Conservation (phyloP, 352 stramenopile genomes). For the Globisporangium paroecandrum region DNA sequence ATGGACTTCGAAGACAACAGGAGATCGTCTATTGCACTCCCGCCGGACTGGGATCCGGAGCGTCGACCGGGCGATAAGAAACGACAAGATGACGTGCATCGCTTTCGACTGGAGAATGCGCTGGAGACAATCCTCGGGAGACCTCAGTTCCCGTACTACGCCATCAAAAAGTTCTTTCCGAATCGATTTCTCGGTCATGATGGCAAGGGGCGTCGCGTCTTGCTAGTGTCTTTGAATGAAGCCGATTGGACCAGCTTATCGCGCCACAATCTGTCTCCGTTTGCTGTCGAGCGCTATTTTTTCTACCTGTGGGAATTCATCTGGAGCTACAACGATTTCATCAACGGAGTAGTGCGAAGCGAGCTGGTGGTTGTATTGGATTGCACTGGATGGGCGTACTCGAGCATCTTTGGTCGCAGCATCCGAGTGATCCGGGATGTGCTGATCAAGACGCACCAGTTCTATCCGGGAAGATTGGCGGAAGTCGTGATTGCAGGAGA, state of each 20-base stretch:
- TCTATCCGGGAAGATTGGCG: conserved; percentile 27
- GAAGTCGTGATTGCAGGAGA: conserved; percentile 22
- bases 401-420: conserved; percentile 21
- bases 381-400: conserved; percentile 28
- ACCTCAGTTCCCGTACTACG: conserved; percentile 31
- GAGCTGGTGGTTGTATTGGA: conserved; percentile 33
- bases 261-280: conserved; percentile 26
- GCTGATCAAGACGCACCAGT: conserved; percentile 22
- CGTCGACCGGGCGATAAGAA: neutral
- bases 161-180: conserved; percentile 36
- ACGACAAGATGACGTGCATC: conserved; percentile 19
- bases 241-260: conserved; percentile 20
- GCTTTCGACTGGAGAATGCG: conserved; percentile 34
- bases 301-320: conserved; percentile 50
- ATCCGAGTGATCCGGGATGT: conserved; percentile 26
- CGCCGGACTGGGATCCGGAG: neutral
- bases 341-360: conserved; percentile 25
- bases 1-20: neutral
- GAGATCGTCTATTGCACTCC: neutral
- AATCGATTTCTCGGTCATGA: conserved; percentile 25
- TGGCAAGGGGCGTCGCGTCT: conserved; percentile 20
- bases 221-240: conserved; percentile 24
- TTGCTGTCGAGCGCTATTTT: conserved; percentile 33
- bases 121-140: conserved; percentile 36
- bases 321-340: conserved; percentile 38